Evolutionary conservation across 768 basidiomycete genomes (phyloP).

Genomic region (Russula earlei): DNA sequence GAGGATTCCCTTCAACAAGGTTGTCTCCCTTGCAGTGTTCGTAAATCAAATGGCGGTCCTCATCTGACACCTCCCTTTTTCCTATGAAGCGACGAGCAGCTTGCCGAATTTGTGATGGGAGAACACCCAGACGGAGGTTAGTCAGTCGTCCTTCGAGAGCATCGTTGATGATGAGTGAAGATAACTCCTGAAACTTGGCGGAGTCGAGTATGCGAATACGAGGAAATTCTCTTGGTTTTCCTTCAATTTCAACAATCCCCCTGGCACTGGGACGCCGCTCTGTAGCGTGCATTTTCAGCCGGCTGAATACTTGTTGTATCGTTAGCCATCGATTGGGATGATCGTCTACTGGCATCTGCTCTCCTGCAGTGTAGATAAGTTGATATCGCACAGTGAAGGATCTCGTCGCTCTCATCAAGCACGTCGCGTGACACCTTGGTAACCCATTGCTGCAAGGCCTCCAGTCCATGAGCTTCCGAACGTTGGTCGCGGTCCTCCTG

Average conservation of each 20-base stretch:
- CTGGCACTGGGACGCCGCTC: not conserved
- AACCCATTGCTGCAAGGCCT: not conserved
- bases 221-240: not conserved
- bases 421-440: constrained; percentile 6
- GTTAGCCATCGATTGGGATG: constrained; percentile 37
- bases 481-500: not conserved
- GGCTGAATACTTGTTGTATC: constrained; percentile 31
- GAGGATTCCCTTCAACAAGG: constrained; percentile 31
- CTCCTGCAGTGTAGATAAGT: constrained; percentile 38
- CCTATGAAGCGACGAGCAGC: constrained; percentile 4
- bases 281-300: constrained; percentile 22
- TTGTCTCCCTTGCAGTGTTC: not conserved
- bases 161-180: not conserved
- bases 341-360: constrained; percentile 31
- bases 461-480: not conserved
- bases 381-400: constrained; percentile 40
- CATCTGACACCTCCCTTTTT: not conserved
- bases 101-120: not conserved
- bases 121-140: not conserved
- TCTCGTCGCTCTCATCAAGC: constrained; percentile 23
- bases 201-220: not conserved
- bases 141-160: not conserved
- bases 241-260: not conserved
- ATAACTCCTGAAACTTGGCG: not conserved
- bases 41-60: not conserved